These are phyloP conservation scores for Sporothrix mexicana DNA, from an alignment of 2,329 filamentous ascomycete genomes.

Conservation along the genomic window DNA sequence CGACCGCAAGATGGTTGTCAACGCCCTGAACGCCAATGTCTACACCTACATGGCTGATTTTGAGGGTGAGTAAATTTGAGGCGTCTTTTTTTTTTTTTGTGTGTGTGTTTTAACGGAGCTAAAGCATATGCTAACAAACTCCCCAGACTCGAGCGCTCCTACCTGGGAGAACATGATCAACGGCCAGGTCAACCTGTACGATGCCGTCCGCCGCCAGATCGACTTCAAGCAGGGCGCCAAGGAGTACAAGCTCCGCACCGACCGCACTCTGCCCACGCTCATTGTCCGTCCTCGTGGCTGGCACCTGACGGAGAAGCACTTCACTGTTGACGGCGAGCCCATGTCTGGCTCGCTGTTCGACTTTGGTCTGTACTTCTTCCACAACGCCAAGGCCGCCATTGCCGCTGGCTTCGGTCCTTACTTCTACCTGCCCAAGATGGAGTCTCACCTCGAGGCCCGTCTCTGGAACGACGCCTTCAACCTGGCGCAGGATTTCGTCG, in stretches of 20 bases:
- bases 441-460: slow-evolving; percentile 93
- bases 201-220: slow-evolving; percentile 89
- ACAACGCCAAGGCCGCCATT: slow-evolving; percentile 90
- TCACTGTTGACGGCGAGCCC: slow-evolving; percentile 92
- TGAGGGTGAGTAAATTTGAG: slow-evolving; percentile 68
- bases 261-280: slow-evolving; percentile 82
- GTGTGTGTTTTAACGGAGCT: no score
- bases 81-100: no score
- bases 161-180: slow-evolving; percentile 99
- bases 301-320: slow-evolving; percentile 98
- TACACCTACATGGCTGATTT: slow-evolving; percentile 99
- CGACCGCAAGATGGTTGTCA: slow-evolving; percentile 98
- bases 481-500: slow-evolving; percentile 89
- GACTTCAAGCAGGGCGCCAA: slow-evolving; percentile 96
- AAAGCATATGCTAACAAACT: slow-evolving; percentile 21
- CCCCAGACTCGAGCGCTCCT: slow-evolving; percentile 84
- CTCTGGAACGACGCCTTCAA: slow-evolving; percentile 99
- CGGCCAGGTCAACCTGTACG: slow-evolving; percentile 96
- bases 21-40: slow-evolving; percentile 92
- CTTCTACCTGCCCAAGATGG: slow-evolving; percentile 98
- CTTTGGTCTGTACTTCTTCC: slow-evolving; percentile 98
- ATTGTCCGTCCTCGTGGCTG: slow-evolving; percentile 95
- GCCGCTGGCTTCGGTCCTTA: slow-evolving; percentile 87
- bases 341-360: slow-evolving; percentile 94
- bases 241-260: slow-evolving; percentile 96